phyloP scores from a whole-genome alignment of 1,284 basidiomycete species.

The Polyporus tsugae region DNA sequence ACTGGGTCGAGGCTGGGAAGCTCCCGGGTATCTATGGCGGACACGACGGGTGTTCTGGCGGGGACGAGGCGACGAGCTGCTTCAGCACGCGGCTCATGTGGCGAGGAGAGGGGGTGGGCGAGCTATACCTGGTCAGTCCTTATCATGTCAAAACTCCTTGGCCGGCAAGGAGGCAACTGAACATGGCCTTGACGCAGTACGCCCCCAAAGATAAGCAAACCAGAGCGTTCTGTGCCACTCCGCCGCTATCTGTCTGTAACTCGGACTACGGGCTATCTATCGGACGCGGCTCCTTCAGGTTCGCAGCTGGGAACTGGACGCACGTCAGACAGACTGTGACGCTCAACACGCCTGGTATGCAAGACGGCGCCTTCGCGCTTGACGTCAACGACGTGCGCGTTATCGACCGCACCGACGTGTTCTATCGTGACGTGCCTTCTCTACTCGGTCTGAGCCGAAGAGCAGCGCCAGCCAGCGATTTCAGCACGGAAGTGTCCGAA shows the following conservation, averaged over 20 bases:
- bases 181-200: conserved; percentile 53
- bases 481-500: neutral
- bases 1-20: conserved; percentile 77
- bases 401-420: conserved; percentile 64
- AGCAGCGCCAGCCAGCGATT: neutral
- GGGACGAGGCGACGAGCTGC: conserved; percentile 66
- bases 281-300: conserved; percentile 78
- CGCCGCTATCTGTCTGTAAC: conserved; percentile 67
- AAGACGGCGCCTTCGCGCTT: conserved; percentile 48
- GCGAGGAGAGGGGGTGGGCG: conserved; percentile 66
- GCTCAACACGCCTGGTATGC: conserved; percentile 72
- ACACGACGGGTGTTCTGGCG: conserved; percentile 71
- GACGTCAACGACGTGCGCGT: conserved; percentile 62
- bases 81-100: conserved; percentile 84
- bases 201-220: conserved; percentile 65
- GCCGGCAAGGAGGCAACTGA: neutral
- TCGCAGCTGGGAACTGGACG: conserved; percentile 72
- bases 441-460: neutral
- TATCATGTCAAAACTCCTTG: neutral
- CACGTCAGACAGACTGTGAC: conserved; percentile 66
- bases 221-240: conserved; percentile 59
- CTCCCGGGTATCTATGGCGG: conserved; percentile 79
- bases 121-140: conserved; percentile 72
- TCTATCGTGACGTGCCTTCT: conserved; percentile 57
- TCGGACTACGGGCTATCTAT: conserved; percentile 73